Base-by-base conservation (phyloP, 2,329 filamentous ascomycete species). In the Colletotrichum cuscutae region DNA sequence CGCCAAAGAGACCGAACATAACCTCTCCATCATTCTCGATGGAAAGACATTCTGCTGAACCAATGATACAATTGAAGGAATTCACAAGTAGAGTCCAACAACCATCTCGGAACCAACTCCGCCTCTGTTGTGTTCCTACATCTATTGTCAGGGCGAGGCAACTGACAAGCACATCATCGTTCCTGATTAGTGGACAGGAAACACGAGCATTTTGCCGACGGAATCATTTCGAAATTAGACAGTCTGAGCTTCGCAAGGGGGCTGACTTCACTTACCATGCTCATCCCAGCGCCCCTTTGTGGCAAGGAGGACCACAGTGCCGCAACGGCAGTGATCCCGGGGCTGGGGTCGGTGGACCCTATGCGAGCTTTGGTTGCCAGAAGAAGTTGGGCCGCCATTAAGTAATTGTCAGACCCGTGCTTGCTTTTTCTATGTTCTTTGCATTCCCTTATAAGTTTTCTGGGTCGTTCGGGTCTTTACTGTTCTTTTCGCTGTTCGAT, bases 381-480 rank as follows among this genome's bases (percentile, higher is more conserved):
- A 72, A 70, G 53, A 24, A 42, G 30, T 37, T 8, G 46, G 56
- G 66, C 49, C 66, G 54, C 66, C 57, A 61, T 70, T n/a, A 70
- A 70, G 66, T 60, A 70, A 57, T 65, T 46, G 9, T 46, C n/a
- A 30, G n/a, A 32, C 32, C 46, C 46, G n/a, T 46, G 46, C 24
- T 65, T 13, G 22, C 32, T 65, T 42, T 13, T 54, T 12, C 49
- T 32, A 9, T 15, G 22, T 5, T 22, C 12, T 8, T 30, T 19
- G 22, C 15, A 6, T 30, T 30, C 56, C 32, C 42, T 64, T 69
- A 46, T 60, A 56, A 59, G 60, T 24, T 61, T 65, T 65, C 53
- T 65, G 60, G 60, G 49, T 22, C 46, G 32, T 11, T 49, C 32
- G 52, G 15, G 53, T 61, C 19, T 30, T 49, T 3, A 8, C 49